Conservation (phyloP, 495 filamentous ascomycete species). For the Aspergillus incahuasiensis region DNA sequence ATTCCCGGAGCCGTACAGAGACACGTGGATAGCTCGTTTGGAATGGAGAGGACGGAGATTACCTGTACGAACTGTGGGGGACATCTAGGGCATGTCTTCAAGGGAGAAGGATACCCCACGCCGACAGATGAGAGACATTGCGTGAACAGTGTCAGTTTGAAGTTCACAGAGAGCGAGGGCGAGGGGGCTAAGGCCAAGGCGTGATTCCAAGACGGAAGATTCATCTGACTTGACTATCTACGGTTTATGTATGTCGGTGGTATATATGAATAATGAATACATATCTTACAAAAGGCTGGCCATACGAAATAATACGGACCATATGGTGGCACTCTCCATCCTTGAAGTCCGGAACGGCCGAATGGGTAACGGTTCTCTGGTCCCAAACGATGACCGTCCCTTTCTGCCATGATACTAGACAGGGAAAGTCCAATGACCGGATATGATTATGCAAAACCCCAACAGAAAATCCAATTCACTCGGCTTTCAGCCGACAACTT, state of each 20-base stretch:
- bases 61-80: constrained; percentile 90
- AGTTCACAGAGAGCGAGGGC: constrained; percentile 60
- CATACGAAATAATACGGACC: constrained; percentile 13
- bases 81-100: constrained; percentile 95
- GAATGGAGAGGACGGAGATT: constrained; percentile 89
- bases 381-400: constrained; percentile 14
- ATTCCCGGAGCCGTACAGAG: constrained; percentile 83
- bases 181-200: constrained; percentile 32
- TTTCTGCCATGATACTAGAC: constrained; percentile 8
- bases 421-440: constrained; percentile 12
- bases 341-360: constrained; percentile 11
- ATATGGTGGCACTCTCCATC: constrained; percentile 10
- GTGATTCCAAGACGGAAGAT: no score
- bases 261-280: background rate
- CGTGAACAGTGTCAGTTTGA: constrained; percentile 91
- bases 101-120: constrained; percentile 85
- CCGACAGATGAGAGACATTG: constrained; percentile 97
- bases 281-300: constrained; percentile 3
- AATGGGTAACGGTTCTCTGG: constrained; percentile 11
- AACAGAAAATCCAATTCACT: constrained; percentile 7
- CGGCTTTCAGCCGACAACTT: constrained; percentile 11
- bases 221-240: no score
- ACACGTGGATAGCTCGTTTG: constrained; percentile 68
- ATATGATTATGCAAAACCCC: constrained; percentile 10
- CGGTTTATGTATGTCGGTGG: background rate